Evolutionary conservation across 108 stramenopile genomes (phyloP).

Genomic region (Nannochloropsis granulata): DNA sequence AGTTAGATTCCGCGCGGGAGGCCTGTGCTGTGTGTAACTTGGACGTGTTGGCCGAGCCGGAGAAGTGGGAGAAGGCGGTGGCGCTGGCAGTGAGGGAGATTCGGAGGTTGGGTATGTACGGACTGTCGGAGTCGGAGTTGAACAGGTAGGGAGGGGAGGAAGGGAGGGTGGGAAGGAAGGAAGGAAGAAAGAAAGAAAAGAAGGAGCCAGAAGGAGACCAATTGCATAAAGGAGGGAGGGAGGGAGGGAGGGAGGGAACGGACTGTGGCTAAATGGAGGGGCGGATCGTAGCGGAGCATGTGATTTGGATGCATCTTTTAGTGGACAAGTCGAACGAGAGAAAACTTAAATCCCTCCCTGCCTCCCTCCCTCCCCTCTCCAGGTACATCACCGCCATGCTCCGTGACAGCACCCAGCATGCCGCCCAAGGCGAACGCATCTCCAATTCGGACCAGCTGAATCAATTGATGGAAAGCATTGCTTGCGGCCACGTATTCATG

Average conservation of each 20-base stretch:
- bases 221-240: too few relatives aligned
- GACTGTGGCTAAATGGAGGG: too few relatives aligned
- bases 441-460: slow-evolving; percentile 79
- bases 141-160: slow-evolving; percentile 14
- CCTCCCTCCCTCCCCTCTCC: background rate
- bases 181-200: too few relatives aligned
- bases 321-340: too few relatives aligned
- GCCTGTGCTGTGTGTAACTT: slow-evolving; percentile 90
- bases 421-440: slow-evolving; percentile 78
- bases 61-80: slow-evolving; percentile 82
- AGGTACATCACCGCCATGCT: slow-evolving; percentile 75
- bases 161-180: background rate
- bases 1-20: slow-evolving; percentile 86
- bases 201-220: too few relatives aligned
- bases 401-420: slow-evolving; percentile 80
- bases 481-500: slow-evolving; percentile 93
- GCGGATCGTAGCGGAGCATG: too few relatives aligned
- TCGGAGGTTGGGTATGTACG: slow-evolving; percentile 67
- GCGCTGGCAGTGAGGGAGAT: slow-evolving; percentile 72
- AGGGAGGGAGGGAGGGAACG: too few relatives aligned
- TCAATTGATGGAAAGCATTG: slow-evolving; percentile 87
- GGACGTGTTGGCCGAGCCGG: slow-evolving; percentile 82
- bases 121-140: slow-evolving; percentile 77
- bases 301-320: too few relatives aligned
- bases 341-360: background rate